phyloP scores from a whole-genome alignment of 2,329 filamentous ascomycete species.

The Calonectria pseudoturangicola region DNA sequence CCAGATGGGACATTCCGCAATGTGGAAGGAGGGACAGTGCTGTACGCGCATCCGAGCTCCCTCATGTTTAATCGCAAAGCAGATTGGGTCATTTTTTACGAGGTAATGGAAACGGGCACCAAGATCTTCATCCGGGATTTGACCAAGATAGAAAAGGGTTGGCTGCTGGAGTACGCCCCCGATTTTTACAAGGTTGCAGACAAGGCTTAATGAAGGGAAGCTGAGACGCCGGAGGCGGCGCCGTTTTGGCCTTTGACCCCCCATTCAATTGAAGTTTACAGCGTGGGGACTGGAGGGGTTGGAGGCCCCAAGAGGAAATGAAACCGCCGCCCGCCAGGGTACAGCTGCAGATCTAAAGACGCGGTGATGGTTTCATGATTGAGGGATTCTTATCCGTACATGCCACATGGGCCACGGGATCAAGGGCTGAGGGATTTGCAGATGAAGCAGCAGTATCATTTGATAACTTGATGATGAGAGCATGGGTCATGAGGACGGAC shows the following conservation, averaged over 20 bases:
- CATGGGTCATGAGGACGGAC: constrained; percentile 15
- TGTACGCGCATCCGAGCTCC: constrained; percentile 93
- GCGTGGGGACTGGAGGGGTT: constrained; percentile 38
- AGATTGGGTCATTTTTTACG: constrained; percentile 97
- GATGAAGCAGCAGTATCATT: constrained; percentile 25
- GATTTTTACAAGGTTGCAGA: constrained; percentile 82
- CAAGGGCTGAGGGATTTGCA: constrained; percentile 47
- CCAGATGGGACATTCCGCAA: constrained; percentile 92
- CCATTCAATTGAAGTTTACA: constrained; percentile 1
- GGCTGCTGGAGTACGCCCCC: constrained; percentile 91
- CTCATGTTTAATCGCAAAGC: constrained; percentile 97
- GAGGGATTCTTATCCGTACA: constrained; percentile 17
- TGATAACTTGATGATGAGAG: constrained; percentile 37
- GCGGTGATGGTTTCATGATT: constrained; percentile 48
- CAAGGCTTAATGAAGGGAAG: constrained; percentile 50
- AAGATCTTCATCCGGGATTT: constrained; percentile 95
- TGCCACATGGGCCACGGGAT: constrained; percentile 39
- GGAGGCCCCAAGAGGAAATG: constrained; percentile 39
- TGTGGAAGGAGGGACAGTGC: constrained; percentile 84
- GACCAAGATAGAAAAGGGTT: constrained; percentile 94
- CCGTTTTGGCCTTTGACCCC: constrained; percentile 24
- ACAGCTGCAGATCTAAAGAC: constrained; percentile 34
- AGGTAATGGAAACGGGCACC: constrained; percentile 89
- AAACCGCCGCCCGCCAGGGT: constrained; percentile 46
- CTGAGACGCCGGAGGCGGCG: constrained; percentile 33